phyloP scores from a whole-genome alignment of 352 stramenopile genomes.

The Thalassiosira exigua region DNA sequence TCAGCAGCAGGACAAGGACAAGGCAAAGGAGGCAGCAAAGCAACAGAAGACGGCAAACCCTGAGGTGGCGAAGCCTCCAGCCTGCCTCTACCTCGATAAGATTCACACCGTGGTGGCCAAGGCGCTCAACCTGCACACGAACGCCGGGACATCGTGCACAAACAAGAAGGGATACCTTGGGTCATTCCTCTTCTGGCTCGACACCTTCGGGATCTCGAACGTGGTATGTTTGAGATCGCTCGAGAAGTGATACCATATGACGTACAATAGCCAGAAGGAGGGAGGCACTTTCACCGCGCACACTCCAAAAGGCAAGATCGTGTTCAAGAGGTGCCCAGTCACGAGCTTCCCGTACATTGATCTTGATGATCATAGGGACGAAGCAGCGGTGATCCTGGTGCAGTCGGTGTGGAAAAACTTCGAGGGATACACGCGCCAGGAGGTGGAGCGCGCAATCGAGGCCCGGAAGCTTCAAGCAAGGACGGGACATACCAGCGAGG shows the following conservation, averaged over 20 bases:
- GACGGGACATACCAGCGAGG: slow-evolving; percentile 20
- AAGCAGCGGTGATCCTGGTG: slow-evolving; percentile 3
- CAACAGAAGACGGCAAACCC: too few species aligned
- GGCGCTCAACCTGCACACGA: slow-evolving; percentile 14
- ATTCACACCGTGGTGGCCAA: too few species aligned
- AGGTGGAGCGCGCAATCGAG: slow-evolving; percentile 23
- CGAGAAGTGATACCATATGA: not conserved
- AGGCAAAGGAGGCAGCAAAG: not conserved
- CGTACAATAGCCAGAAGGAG: slow-evolving; percentile 8
- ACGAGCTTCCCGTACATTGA: slow-evolving; percentile 29
- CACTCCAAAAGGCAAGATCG: not conserved
- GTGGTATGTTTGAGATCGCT: slow-evolving; percentile 10
- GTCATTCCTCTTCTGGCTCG: slow-evolving; percentile 12
- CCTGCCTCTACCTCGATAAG: not conserved
- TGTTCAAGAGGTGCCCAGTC: slow-evolving; percentile 3
- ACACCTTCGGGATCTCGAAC: slow-evolving; percentile 13
- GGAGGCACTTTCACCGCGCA: slow-evolving; percentile 1
- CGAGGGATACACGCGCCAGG: slow-evolving; percentile 31
- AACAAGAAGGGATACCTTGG: slow-evolving; percentile 11
- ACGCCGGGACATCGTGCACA: not conserved
- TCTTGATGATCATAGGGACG: not conserved
- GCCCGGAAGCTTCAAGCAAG: slow-evolving; percentile 35
- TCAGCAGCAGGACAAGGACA: not conserved
- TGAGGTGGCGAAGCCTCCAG: not conserved
- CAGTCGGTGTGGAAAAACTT: slow-evolving; percentile 24